These are phyloP conservation scores for Brettanomyces sp. DNA, from an alignment of 805 yeast species.

Conservation along the genomic window DNA sequence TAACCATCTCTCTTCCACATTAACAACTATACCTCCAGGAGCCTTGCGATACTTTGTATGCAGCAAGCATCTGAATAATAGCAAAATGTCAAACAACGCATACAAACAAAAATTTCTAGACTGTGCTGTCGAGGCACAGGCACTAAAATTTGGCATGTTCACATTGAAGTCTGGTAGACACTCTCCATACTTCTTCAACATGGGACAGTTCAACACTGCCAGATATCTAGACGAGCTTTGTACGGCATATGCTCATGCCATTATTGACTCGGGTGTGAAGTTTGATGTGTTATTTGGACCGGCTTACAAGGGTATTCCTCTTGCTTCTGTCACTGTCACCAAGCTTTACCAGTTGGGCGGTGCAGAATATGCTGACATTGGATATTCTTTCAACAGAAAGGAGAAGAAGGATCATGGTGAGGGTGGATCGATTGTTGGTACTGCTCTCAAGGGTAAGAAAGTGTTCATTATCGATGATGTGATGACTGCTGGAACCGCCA, in stretches of 20 bases:
- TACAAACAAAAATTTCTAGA: constrained; percentile 49
- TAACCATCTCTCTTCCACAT: no score
- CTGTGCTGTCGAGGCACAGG: constrained; percentile 71
- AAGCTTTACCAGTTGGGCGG: constrained; percentile 87
- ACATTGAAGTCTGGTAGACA: constrained; percentile 85
- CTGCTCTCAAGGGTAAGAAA: constrained; percentile 57
- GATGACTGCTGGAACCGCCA: constrained; percentile 98
- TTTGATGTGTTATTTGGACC: constrained; percentile 95
- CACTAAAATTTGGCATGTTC: constrained; percentile 80
- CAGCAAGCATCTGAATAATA: no score
- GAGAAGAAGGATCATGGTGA: constrained; percentile 98
- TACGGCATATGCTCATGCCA: constrained; percentile 80
- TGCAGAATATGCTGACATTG: constrained; percentile 60
- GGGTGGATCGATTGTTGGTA: constrained; percentile 93
- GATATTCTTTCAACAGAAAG: constrained; percentile 93
- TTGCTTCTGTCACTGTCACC: constrained; percentile 87
- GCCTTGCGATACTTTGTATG: no score
- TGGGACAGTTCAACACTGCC: constrained; percentile 85
- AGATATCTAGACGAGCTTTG: constrained; percentile 72
- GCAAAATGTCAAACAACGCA: constrained; percentile 2
- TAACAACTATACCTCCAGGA: no score
- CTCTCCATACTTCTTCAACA: constrained; percentile 94
- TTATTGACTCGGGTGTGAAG: constrained; percentile 69
- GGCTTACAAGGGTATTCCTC: constrained; percentile 95
- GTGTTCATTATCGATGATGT: constrained; percentile 91